Base-by-base conservation (phyloP, 164 flowering plant species). In the Stephania cephalantha region DNA sequence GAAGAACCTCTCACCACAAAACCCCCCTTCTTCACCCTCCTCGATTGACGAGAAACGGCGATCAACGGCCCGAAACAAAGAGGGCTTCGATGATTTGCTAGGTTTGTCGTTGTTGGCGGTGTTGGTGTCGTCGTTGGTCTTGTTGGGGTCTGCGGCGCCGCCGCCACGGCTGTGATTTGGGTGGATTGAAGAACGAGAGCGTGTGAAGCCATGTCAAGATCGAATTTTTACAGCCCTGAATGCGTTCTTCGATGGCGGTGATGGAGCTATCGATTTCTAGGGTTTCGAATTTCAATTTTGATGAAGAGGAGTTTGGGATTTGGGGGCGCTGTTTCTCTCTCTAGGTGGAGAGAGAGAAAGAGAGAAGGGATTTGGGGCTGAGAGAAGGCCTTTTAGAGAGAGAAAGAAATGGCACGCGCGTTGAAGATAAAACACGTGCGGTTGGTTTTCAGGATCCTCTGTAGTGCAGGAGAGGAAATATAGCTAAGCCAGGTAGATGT, bases 1-100 rank as follows among this genome's bases (percentile, higher is more conserved):
- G 87, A 69, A 6, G 86, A 77, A 11, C 69, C 73, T 78, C 31
- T 79, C 8, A 84, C 52, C 3, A 42, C 58, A 6, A 80, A 61
- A 18, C 66, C 29, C 64, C 29, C 22, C 75, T 64, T 45, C 63
- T 76, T 81, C 61, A 70, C 42, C 42, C 3, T 35, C 42, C 42
- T 35, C 42, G 42, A 35, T 35, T 35, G 42, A 53, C 10, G 15
- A n/a, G 46, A 31, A 68, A 20, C 9, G 48, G 8, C 71, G n/a
- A 65, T 45, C 35, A 12, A 50, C 55, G 63, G 31, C 30, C 46
- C 22, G 18, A 30, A 66, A 66, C 69, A 30, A 66, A 61, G 66
- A 1, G 66, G 6, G 66, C 20, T 15, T 20, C 20, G 29, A 61
- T 61, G 20, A 22, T 9, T 61, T 6, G 66, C 3, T 1, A 61